These are phyloP conservation scores for Abelmoschus esculentus DNA, from an alignment of 345 rosid species.

Conservation along the genomic window DNA sequence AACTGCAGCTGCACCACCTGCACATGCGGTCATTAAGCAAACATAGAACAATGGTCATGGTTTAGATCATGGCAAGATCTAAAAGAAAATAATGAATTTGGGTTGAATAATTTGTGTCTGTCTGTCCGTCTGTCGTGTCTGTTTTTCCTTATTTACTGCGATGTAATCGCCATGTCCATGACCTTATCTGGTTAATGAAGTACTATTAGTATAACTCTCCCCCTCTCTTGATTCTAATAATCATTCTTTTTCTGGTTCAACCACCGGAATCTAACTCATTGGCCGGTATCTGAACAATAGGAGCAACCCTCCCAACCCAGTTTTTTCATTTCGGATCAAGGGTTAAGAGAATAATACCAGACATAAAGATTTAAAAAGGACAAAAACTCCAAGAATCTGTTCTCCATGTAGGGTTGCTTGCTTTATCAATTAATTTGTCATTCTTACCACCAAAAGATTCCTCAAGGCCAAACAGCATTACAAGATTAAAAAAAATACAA, in stretches of 20 bases:
- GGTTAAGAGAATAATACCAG: background rate
- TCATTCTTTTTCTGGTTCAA: background rate
- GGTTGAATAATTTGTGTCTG: slow-evolving; percentile 1
- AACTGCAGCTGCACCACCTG: slow-evolving; percentile 63
- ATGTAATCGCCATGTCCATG: slow-evolving; percentile 22
- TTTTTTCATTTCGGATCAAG: too few relatives aligned
- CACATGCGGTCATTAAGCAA: slow-evolving; percentile 47
- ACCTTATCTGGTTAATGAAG: slow-evolving; percentile 20
- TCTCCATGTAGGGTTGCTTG: background rate
- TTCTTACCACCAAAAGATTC: background rate
- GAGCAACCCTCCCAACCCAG: too few relatives aligned
- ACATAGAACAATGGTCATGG: background rate
- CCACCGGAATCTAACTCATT: too few relatives aligned
- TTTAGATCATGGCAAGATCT: background rate
- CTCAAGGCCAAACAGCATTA: background rate
- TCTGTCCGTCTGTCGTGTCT: slow-evolving; percentile 4
- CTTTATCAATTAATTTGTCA: background rate
- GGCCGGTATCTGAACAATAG: too few relatives aligned
- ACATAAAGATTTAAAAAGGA: background rate
- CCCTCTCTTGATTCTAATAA: background rate
- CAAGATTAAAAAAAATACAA: background rate
- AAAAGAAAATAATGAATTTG: background rate
- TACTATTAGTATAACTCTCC: slow-evolving; percentile 10
- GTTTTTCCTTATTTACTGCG: slow-evolving; percentile 9
- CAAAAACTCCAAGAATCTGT: background rate